Base-by-base conservation (phyloP, 805 yeast species). In the Ogataea degrootiae region DNA sequence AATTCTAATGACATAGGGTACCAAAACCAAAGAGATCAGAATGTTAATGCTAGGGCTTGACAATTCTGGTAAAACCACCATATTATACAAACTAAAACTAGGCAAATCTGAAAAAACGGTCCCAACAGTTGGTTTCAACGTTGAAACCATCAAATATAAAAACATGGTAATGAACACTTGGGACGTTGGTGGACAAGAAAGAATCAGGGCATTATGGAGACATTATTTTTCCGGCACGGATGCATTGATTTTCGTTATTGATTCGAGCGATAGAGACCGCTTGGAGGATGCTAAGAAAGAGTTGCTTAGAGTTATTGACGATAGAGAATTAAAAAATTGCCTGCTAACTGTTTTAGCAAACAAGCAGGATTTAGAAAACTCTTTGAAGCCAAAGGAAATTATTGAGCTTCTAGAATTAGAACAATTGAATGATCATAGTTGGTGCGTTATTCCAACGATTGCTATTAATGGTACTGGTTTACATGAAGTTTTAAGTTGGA, bases 101-200 rank as follows among this genome's bases (percentile, higher is more conserved):
- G 90, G 91, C 49, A 87, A 79, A 59, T 77, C 86, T 9, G 77
- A 73, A 51, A 81, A 87, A 39, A 87, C 96, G 0, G 94, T 89
- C 5, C 97, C 97, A 21, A 91, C 96, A 0, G 96, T 89, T 21
- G 97, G 97, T 2, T 91, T 91, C 72, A 91, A 91, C 68, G 92
- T 92, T 53, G 77, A 79, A 47, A 81, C 92, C 2, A 61, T 87
- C 8, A 62, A 65, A 7, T 69, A 72, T 55, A 58, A 68, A 9
- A 75, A 71, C 17, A 71, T 65, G 53, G 71, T 72, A 36, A 65
- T 86, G 54, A 83, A 83, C 54, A 66, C 85, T 19, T 86, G 96
- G 99, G 70, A 83, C 67, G 94, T 94, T 51, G 97, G 97, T 70
- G 97, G 97, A 64, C 97, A 89, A 72, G 95, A 87, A 60, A 75